Conservation (phyloP, 352 stramenopile genomes). For the Globisporangium nagaii region DNA sequence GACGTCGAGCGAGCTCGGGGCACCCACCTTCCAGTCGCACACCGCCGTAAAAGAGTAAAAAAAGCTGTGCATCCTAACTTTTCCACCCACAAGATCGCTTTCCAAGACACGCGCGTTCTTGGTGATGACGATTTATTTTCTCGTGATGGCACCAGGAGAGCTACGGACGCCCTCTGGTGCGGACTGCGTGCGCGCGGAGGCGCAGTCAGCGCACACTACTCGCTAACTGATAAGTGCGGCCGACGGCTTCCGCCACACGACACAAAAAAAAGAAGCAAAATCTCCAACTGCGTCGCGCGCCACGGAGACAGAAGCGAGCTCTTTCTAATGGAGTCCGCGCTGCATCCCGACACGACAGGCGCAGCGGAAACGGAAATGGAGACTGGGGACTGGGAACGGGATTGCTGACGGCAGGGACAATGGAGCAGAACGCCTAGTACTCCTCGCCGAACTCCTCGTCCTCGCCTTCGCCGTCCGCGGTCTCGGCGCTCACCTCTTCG, state of each 20-base stretch:
- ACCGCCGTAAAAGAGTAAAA: neutral
- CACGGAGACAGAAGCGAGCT: neutral
- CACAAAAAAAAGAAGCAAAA: neutral
- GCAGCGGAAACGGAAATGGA: neutral
- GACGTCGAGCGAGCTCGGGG: neutral
- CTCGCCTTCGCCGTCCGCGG: constrained; percentile 90
- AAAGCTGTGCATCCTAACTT: constrained; percentile 1
- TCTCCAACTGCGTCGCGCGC: neutral
- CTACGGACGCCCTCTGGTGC: neutral
- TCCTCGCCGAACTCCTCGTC: constrained; percentile 90
- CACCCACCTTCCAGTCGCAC: neutral
- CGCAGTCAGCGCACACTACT: neutral
- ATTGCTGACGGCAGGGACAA: neutral
- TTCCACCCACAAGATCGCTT: neutral
- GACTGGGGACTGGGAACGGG: too few species aligned
- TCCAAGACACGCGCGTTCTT: neutral
- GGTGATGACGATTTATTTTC: neutral
- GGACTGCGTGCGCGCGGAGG: neutral
- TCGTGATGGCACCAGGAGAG: neutral
- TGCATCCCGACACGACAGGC: neutral
- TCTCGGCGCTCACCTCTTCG: constrained; percentile 97
- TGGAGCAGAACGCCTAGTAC: constrained; percentile 46
- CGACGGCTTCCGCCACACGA: neutral
- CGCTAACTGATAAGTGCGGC: constrained; percentile 1
- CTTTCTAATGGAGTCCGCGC: constrained; percentile 1